Evolutionary conservation across 805 yeast species (phyloP).

Genomic region (Candida insectorum): DNA sequence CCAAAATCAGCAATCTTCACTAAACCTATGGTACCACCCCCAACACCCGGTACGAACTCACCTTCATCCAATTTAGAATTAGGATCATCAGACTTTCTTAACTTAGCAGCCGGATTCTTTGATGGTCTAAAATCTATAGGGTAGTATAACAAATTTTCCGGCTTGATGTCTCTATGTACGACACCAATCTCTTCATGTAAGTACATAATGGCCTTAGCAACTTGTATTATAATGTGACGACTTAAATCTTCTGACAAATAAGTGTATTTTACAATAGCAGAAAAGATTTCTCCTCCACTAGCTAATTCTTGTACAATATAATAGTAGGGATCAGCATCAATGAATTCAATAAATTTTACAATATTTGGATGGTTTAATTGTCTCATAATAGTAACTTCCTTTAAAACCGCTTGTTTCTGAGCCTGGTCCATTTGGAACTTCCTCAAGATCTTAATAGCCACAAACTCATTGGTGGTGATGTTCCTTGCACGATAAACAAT

Average conservation of each 20-base stretch:
- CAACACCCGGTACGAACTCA: constrained; percentile 69
- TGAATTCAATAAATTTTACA: constrained; percentile 61
- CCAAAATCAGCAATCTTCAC: constrained; percentile 97
- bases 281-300: constrained; percentile 75
- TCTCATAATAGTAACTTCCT: constrained; percentile 77
- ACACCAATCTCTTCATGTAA: constrained; percentile 72
- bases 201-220: constrained; percentile 62
- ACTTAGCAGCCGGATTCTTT: constrained; percentile 26
- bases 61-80: constrained; percentile 83
- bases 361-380: constrained; percentile 62
- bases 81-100: constrained; percentile 67
- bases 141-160: constrained; percentile 68
- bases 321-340: constrained; percentile 58
- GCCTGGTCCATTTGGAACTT: constrained; percentile 63
- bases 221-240: constrained; percentile 60
- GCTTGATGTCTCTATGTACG: constrained; percentile 81
- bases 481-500: constrained; percentile 63
- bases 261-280: constrained; percentile 63
- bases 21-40: constrained; percentile 89
- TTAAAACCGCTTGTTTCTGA: constrained; percentile 66
- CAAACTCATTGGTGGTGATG: constrained; percentile 31
- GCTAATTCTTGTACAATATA: constrained; percentile 71
- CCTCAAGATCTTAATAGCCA: constrained; percentile 60
- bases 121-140: constrained; percentile 55
- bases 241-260: constrained; percentile 64